Evolutionary conservation across 129 eudicot genomes (phyloP), one percentile per base, ranked within the genome.

Genomic region (Arctium minus): DNA sequence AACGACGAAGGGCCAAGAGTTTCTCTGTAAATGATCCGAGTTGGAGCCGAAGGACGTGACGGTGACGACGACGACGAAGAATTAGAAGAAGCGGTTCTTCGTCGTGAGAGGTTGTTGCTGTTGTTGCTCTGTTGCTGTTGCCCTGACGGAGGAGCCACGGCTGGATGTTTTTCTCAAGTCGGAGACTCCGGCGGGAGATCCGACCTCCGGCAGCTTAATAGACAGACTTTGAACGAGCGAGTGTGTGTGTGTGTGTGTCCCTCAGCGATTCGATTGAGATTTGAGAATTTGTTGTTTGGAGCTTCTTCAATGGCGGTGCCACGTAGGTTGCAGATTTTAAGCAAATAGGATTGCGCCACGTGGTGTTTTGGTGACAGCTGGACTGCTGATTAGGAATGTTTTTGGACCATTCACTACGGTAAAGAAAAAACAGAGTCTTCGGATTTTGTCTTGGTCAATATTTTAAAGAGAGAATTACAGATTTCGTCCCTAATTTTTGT

Each of bases 111-210:
- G 74, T 62, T 87, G 39, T 11, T 44, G 72, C 30, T 42, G 79
- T 27, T 76, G 85, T 27, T 77, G 77, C 56, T 29, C 67, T 81
- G 89, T 37, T 85, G 95, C 80, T 81, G 90, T 46, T 82, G 91
- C 60, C 84, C 91, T 88, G 98, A 86, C 77, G 97, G 91, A 46
- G 97, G 91, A 96, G 99, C 99, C 99, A 96, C 98, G 98, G 87
- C 88, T 88, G 87, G 27, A 79, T 73, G 39, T 60, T 73, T 32
- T 68, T 35, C 50, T 70, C 31, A 42, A 83, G 88, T 76, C 88
- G 88, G 88, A 79, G 75, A 67, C 88, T 76, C 85, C 91, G 72
- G 81, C 81, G 71, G 88, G 89, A 86, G 89, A 73, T 83, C 89
- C 88, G 88, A 68, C 80, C 89, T 42, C 75, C 70, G 42, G 80